Evolutionary conservation across 352 stramenopile genomes (phyloP), one percentile per base, ranked within the genome.

Genomic region (Phytopythium delawarense): DNA sequence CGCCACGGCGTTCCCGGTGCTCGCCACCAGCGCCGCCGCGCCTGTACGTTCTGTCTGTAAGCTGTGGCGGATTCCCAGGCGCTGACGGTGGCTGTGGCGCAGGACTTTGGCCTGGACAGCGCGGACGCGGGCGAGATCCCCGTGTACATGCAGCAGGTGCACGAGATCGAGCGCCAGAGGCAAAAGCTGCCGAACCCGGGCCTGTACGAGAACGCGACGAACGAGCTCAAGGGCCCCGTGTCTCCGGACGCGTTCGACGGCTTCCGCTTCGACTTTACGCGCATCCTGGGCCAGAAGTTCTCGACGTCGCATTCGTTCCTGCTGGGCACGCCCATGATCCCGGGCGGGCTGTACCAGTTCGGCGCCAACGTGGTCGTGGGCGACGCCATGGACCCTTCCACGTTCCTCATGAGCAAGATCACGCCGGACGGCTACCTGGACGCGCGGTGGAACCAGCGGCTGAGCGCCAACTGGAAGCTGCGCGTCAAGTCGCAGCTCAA

Each of bases 201-300:
- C 3, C 76, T 92, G 30, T 95, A 92, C 66, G 86, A 95, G 69
- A 93, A 89, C 67, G 78, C 84, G 21, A 83, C 82, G 28, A 91
- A 91, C 72, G 86, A 94, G 67, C 79, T 92, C 57, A 94, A 94
- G 66, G 72, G 67, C 4, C 83, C 85, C 18, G 80, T 94, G 60
- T 91, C 81, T 37, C 81, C 83, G 7, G 84, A 92, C 55, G 84
- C 81, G 18, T 95, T 95, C 59, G 86, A 95, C 63, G 86, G 86
- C 62, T 93, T 95, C 70, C 84, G 86, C 65, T 93, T 95, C 56
- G 86, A 95, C 64, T 91, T 95, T 52, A 91, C 82, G 70, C 84
- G 86, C 63, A 91, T 91, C 32, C 57, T 95, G 34, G 84, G 82
- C 59, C 80, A 86, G 59, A 79, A 78, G 28, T 95, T 91, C 72